Base-by-base conservation (phyloP, 2,329 filamentous ascomycete species). In the Xylaria sp. region DNA sequence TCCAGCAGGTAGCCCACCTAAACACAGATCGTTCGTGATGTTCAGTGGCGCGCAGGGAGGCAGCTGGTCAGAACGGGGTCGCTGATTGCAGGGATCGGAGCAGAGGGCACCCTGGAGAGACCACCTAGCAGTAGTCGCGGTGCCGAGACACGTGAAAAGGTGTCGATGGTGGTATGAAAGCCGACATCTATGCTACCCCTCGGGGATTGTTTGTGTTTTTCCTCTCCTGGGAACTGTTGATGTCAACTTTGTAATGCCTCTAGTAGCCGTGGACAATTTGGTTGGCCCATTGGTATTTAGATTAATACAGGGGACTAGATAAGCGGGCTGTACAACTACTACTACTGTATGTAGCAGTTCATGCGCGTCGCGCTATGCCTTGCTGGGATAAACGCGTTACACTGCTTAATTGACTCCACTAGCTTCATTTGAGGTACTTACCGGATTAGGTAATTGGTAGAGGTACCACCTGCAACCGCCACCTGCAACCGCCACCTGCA, bases 1-100 rank as follows among this genome's bases (percentile, higher is more conserved):
- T 63, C 58, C 64, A 67, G 66, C 50, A 57, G 33, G n/a, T 9
- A 25, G 21, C 46, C 28, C 28, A 31, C 28, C 28, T n/a, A n/a
- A n/a, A n/a, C n/a, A n/a, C 28, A 31, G 5, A 9, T 49, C 19
- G 35, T 53, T 37, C 42, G 33, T 23, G 35, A 59, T 31, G 28
- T 31, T 31, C 28, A 9, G 28, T 5, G 42, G 42, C n/a, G 28
- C 23, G 56, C 15, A 17, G 7, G 14, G 50, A 23, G 31, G 12
- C 33, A 14, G 23, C 3, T 47, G 17, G 15, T 47, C 17, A 23
- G 15, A 47, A 9, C 7, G 45, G 23, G 21, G 8, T 47, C 14
- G 4, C 15, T 49, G 17, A 19, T 25, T 1, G 31, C 43, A 50
- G 15, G 17, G 23, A 54, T 23, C 17, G 43, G 43, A 7, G 33